Evolutionary conservation across 257 asterid species (phyloP).

Genomic region (Solanum ossicruentum): DNA sequence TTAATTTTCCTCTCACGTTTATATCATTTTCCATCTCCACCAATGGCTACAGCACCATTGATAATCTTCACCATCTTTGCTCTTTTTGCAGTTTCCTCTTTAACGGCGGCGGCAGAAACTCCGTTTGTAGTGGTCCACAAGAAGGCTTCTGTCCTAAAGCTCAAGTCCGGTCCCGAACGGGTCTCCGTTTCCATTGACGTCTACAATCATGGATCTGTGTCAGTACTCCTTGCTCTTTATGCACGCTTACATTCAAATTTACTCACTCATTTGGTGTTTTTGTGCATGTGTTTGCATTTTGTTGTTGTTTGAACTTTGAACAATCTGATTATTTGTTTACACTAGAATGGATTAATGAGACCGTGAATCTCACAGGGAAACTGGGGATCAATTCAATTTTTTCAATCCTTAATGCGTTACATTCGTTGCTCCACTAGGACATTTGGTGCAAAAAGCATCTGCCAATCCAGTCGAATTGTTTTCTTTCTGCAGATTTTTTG

Average conservation of each 20-base stretch:
- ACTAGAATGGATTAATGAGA: background rate
- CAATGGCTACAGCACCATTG: conserved; percentile 15
- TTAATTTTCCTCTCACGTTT: background rate
- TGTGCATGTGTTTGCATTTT: background rate
- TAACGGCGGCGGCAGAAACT: conserved; percentile 13
- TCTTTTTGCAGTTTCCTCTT: conserved; percentile 2
- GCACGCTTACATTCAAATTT: background rate
- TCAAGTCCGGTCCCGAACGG: conserved; percentile 31
- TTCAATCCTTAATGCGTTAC: background rate
- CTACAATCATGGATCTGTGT: conserved; percentile 42
- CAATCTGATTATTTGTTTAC: background rate
- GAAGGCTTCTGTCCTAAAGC: conserved; percentile 20
- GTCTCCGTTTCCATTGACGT: conserved; percentile 38
- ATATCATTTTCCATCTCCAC: background rate
- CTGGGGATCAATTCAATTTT: background rate
- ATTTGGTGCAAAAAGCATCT: background rate
- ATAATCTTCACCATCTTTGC: conserved; percentile 7
- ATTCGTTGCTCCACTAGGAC: background rate
- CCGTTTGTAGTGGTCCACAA: conserved; percentile 50
- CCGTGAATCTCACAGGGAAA: background rate
- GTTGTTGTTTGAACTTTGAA: background rate
- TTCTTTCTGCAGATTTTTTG: background rate
- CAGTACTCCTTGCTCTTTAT: background rate
- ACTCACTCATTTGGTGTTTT: background rate
- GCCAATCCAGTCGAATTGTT: background rate